Conservation (phyloP, 176 grass and related monocot genomes). For the Oryza glumipatula region DNA sequence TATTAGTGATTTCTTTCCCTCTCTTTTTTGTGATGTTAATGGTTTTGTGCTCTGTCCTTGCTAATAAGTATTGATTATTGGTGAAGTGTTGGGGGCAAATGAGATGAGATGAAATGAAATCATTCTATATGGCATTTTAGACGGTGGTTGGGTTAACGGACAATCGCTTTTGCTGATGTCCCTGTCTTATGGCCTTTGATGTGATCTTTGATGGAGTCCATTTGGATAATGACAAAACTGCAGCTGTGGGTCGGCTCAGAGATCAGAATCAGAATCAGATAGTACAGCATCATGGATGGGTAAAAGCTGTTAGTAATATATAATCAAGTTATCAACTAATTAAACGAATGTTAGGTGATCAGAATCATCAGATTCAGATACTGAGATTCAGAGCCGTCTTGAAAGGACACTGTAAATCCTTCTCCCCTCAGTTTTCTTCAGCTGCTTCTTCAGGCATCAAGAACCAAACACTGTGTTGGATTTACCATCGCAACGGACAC, state of each 20-base stretch:
- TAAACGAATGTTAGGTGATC: not conserved
- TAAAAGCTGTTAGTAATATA: constrained; percentile 6
- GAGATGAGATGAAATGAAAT: not conserved
- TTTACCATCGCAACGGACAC: constrained; percentile 23
- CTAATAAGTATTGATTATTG: constrained; percentile 25
- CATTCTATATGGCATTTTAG: constrained; percentile 21
- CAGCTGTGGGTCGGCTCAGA: constrained; percentile 8
- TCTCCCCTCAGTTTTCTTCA: not conserved
- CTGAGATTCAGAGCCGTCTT: not conserved
- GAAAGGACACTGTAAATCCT: not conserved
- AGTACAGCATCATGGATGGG: constrained; percentile 25
- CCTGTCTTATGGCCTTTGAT: constrained; percentile 3
- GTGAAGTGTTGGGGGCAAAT: constrained; percentile 1
- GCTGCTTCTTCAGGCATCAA: constrained; percentile 14
- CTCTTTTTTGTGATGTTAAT: not conserved
- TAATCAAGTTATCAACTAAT: not conserved
- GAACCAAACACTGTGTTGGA: not conserved
- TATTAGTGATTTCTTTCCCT: not conserved
- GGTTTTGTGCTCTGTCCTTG: constrained; percentile 23
- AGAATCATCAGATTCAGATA: not conserved
- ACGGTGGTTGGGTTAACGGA: constrained; percentile 58
- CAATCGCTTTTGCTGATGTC: constrained; percentile 37
- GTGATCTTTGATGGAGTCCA: constrained; percentile 47
- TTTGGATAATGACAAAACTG: constrained; percentile 32
- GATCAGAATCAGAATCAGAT: constrained; percentile 26